These are phyloP conservation scores for Solanum neorickii DNA, from an alignment of 257 asterid species.

Conservation along the genomic window DNA sequence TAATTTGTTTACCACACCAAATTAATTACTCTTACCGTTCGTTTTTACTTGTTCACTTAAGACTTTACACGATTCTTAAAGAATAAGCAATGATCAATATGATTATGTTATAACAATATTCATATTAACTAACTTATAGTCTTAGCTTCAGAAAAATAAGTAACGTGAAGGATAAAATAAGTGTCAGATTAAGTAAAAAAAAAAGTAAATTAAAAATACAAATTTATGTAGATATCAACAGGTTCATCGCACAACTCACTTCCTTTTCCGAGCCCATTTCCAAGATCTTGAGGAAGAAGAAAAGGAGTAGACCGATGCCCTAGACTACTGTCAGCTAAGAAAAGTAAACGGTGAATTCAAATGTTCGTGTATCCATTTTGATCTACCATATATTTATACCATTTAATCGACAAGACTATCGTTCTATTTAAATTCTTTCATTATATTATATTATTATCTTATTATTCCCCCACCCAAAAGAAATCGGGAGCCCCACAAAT, in stretches of 20 bases:
- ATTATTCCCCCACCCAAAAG: too few relatives aligned
- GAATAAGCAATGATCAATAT: too few relatives aligned
- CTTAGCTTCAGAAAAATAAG: background rate
- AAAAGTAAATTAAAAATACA: background rate
- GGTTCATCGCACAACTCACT: too few relatives aligned
- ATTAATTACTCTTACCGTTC: background rate
- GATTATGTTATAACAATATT: background rate
- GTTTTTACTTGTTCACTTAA: background rate
- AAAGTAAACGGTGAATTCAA: background rate
- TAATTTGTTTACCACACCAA: background rate
- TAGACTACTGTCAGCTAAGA: background rate
- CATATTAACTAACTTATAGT: too few relatives aligned
- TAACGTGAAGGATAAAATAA: background rate
- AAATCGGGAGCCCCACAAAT: background rate
- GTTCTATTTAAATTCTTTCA: background rate
- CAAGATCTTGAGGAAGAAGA: too few relatives aligned
- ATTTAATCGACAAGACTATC: background rate
- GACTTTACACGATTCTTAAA: background rate
- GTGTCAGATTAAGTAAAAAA: too few relatives aligned
- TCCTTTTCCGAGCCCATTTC: too few relatives aligned
- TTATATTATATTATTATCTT: background rate
- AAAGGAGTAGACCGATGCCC: too few relatives aligned
- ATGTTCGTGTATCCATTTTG: background rate
- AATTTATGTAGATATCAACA: too few relatives aligned
- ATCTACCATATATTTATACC: too few relatives aligned